Base-by-base conservation (phyloP, 768 basidiomycete species). In the Rhizopogon vinicolor region DNA sequence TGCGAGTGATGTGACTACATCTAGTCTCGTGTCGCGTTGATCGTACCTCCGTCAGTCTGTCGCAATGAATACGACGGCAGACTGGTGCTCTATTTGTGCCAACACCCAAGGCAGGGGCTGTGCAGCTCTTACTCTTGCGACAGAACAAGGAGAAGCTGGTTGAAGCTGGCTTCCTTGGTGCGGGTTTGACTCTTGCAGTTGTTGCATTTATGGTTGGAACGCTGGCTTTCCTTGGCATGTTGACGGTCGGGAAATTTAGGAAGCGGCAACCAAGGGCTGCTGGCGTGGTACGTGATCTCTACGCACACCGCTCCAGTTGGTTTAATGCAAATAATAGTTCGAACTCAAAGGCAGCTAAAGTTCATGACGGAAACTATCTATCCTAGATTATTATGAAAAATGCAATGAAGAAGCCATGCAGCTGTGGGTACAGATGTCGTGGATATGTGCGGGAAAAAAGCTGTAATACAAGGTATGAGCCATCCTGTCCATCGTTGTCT, bases 101-200 rank as follows among this genome's bases (percentile, higher is more conserved):
- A 87, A 87, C 66, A 76, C 72, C 3, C 65, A 79, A 54, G 76
- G 79, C 55, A 74, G 85, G 49, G 85, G 84, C 8, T 87, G 86
- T 51, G 79, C 66, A 18, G 76, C 75, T 12, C 65, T 85, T 39
- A 60, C 72, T 39, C 65, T 70, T 9, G 70, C 68, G 13, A 59
- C 60, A 18, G 54, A 62, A 25, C 62, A 70, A 48, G 69, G 37
- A 3, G 59, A 33, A 10, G 60, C 71, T 16, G 77, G 75, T 85
- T 7, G 86, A 82, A 7, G 85, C 86, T n/a, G 86, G 86, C 1
- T 83, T 85, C 70, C 71, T 87, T 13, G 86, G 85, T 28, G 85
- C 86, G 3, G 81, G 82, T 12, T 62, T 85, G 56, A 76, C 76
- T 12, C 61, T 83, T 40, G 76, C 69, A 5, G 72, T 81, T 10